Conservation (phyloP, 768 basidiomycete genomes). For the Hortiboletus campestris region DNA sequence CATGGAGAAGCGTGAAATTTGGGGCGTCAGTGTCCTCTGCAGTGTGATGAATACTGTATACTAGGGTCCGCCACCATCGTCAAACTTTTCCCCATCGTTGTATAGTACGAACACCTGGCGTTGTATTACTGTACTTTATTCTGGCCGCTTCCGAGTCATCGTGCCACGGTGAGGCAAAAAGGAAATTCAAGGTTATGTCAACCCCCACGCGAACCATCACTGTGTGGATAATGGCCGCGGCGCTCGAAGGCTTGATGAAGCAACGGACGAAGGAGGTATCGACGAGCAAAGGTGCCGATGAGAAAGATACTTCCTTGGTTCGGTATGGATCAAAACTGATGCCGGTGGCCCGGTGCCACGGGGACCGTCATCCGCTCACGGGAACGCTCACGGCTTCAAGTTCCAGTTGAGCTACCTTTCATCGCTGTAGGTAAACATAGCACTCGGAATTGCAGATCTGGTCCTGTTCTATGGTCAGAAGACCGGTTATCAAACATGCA, state of each 20-base stretch:
- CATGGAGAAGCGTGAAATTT: conserved; percentile 22
- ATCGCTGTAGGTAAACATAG: no score
- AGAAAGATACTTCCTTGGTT: not conserved
- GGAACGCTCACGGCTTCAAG: no score
- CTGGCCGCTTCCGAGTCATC: no score
- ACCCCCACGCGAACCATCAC: not conserved
- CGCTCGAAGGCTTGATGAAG: not conserved
- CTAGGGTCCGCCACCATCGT: not conserved
- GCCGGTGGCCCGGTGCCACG: no score
- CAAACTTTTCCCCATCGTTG: not conserved
- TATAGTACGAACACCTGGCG: conserved; percentile 4
- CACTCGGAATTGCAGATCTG: no score
- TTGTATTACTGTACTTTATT: conserved; percentile 2
- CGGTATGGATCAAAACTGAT: no score
- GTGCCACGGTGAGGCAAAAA: not conserved
- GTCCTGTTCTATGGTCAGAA: no score
- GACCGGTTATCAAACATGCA: no score
- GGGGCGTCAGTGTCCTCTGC: not conserved
- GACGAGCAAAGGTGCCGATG: not conserved
- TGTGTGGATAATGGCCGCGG: not conserved
- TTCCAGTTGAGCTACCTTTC: no score
- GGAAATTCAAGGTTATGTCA: not conserved
- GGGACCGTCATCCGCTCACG: not conserved
- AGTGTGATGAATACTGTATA: conserved; percentile 1
- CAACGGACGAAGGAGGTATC: not conserved